These are phyloP conservation scores for Sugiyamaella mastotermitis DNA, from an alignment of 805 yeast genomes.

Conservation along the genomic window DNA sequence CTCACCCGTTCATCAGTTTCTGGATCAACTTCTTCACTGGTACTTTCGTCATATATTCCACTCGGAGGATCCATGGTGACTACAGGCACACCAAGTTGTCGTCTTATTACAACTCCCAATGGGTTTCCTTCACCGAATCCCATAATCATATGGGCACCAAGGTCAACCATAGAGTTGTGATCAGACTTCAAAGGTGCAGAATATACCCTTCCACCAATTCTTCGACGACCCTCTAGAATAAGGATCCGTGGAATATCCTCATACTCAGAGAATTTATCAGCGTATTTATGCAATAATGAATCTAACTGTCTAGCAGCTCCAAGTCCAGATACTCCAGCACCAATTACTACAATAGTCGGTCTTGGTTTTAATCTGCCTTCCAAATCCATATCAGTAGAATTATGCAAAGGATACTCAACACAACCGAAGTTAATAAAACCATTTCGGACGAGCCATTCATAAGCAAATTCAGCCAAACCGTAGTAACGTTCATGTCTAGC, in stretches of 20 bases:
- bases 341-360: slow-evolving; percentile 63
- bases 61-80: slow-evolving; percentile 29
- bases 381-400: slow-evolving; percentile 7
- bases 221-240: slow-evolving; percentile 34
- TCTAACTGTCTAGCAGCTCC: slow-evolving; percentile 95
- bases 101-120: slow-evolving; percentile 32
- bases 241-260: slow-evolving; percentile 36
- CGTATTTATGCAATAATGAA: slow-evolving; percentile 42
- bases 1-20: slow-evolving; percentile 30
- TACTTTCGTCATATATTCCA: slow-evolving; percentile 30
- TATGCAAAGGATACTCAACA: slow-evolving; percentile 24
- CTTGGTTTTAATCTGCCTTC: slow-evolving; percentile 26
- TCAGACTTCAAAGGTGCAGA: slow-evolving; percentile 28
- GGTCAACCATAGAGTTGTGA: slow-evolving; percentile 28
- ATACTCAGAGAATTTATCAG: slow-evolving; percentile 30
- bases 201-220: slow-evolving; percentile 39
- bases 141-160: slow-evolving; percentile 35
- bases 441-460: slow-evolving; percentile 35
- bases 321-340: slow-evolving; percentile 96
- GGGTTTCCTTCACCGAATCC: slow-evolving; percentile 40
- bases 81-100: slow-evolving; percentile 37
- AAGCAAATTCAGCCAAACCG: slow-evolving; percentile 38
- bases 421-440: slow-evolving; percentile 41
- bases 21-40: slow-evolving; percentile 27
- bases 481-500: slow-evolving; percentile 34